These are phyloP conservation scores for Plicaturopsis crispa DNA, from an alignment of 768 basidiomycete species.

Conservation along the genomic window DNA sequence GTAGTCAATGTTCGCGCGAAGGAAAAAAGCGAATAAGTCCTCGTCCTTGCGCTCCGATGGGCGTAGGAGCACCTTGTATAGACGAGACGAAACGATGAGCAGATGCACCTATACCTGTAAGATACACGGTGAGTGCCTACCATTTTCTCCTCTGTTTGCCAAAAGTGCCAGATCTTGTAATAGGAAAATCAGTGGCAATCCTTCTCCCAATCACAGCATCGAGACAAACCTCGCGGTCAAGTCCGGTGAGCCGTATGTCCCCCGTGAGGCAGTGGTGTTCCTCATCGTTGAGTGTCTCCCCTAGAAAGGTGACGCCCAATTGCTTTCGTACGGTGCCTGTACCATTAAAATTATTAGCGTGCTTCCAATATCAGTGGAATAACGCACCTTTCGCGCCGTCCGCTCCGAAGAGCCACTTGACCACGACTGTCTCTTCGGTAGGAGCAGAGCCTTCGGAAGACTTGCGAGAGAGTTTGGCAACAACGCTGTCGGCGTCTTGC, in stretches of 20 bases:
- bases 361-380: background rate
- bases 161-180: constrained; percentile 15
- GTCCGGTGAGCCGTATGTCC: constrained; percentile 28
- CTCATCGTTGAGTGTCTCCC: constrained; percentile 26
- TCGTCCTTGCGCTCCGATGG: background rate
- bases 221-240: constrained; percentile 19
- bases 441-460: constrained; percentile 12
- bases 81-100: too few relatives aligned
- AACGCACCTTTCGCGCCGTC: constrained; percentile 27
- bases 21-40: background rate
- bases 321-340: constrained; percentile 26
- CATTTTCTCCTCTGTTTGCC: constrained; percentile 6
- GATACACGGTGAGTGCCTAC: too few relatives aligned
- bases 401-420: constrained; percentile 28
- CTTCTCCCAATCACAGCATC: background rate
- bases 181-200: background rate
- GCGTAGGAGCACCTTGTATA: constrained; percentile 2
- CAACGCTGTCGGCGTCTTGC: constrained; percentile 23
- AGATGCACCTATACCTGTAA: too few relatives aligned
- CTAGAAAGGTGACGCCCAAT: constrained; percentile 33
- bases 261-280: constrained; percentile 20
- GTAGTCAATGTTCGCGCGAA: background rate
- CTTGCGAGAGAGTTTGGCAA: constrained; percentile 18
- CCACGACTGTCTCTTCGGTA: constrained; percentile 16
- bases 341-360: background rate